These are phyloP conservation scores for Kodamaea fukazawae DNA, from an alignment of 805 yeast genomes.

Conservation along the genomic window DNA sequence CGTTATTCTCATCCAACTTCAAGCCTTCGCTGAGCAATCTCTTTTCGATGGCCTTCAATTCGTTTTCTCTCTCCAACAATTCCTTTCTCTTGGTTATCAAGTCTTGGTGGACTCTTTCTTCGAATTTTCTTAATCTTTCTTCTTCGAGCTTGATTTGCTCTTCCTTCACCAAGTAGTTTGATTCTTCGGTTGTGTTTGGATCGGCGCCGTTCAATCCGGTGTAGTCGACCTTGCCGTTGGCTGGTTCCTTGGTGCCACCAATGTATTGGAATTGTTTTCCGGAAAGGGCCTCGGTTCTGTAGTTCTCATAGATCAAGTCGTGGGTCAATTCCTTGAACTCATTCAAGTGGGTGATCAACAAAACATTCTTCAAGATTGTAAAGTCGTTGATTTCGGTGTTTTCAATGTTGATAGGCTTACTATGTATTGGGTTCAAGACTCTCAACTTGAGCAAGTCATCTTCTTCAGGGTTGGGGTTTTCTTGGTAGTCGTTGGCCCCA, in stretches of 20 bases:
- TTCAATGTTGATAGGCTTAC: conserved; percentile 58
- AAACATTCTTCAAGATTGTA: conserved; percentile 71
- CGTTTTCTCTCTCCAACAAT: conserved; percentile 78
- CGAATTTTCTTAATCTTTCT: conserved; percentile 81
- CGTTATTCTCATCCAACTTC: conserved; percentile 38
- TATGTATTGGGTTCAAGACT: conserved; percentile 44
- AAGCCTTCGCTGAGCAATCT: conserved; percentile 60
- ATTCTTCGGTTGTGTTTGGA: conserved; percentile 10
- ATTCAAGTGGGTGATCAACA: conserved; percentile 78
- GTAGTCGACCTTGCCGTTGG: conserved; percentile 17
- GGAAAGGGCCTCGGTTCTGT: conserved; percentile 82
- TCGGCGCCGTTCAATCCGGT: conserved; percentile 5
- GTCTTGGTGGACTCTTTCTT: conserved; percentile 86
- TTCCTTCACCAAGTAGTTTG: conserved; percentile 59
- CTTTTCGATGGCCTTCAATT: conserved; percentile 76
- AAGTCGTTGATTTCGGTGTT: conserved; percentile 79
- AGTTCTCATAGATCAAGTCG: conserved; percentile 81
- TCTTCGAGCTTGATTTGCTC: conserved; percentile 88
- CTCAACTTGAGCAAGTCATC: conserved; percentile 50
- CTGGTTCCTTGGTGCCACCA: neutral
- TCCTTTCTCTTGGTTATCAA: conserved; percentile 77
- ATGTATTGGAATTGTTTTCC: conserved; percentile 51
- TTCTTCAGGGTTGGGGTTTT: conserved; percentile 33
- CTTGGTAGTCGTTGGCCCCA: conserved; percentile 64
- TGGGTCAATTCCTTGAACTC: conserved; percentile 89